A percentile compares a stretch with the other conserved stretches of the same genome.
phyloP scores from a whole-genome alignment of 345 rosid genomes.

The Gossypium mustelinum region DNA sequence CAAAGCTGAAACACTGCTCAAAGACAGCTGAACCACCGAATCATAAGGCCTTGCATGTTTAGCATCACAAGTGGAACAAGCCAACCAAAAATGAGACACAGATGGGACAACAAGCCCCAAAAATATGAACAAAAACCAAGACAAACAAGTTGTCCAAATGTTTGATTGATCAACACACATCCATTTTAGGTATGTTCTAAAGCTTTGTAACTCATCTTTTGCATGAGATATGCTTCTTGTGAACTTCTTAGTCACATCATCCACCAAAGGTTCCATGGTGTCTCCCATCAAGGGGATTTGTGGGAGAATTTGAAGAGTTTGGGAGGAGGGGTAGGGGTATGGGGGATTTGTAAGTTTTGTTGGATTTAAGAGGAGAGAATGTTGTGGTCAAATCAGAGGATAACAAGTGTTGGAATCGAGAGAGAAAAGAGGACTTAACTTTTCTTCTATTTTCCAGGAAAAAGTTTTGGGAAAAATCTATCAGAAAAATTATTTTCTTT shows the following conservation, averaged over 20 bases:
- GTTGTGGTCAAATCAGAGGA: not conserved
- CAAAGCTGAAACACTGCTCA: conserved; percentile 60
- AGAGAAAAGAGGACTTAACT: not conserved
- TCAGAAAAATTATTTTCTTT: not conserved
- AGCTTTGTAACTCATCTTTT: conserved; percentile 72
- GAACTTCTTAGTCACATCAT: conserved; percentile 28
- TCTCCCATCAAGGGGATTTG: not conserved
- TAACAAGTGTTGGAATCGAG: not conserved
- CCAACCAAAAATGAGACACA: conserved; percentile 69
- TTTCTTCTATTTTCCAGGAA: not conserved
- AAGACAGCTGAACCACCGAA: conserved; percentile 70
- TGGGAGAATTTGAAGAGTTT: not conserved
- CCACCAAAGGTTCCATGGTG: conserved; percentile 23
- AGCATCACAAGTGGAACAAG: conserved; percentile 68
- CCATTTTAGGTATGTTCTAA: conserved; percentile 74
- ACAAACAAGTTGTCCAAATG: conserved; percentile 43
- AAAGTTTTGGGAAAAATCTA: not conserved
- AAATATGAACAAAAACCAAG: conserved; percentile 68
- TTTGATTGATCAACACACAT: conserved; percentile 89
- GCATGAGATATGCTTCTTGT: conserved; percentile 52
- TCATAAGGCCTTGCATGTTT: conserved; percentile 69
- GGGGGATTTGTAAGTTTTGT: not conserved
- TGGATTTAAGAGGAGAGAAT: not conserved
- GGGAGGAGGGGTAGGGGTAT: not conserved
- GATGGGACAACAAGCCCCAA: conserved; percentile 61